These are phyloP conservation scores for Jatropha curcas DNA, from an alignment of 345 rosid genomes.

Conservation along the genomic window DNA sequence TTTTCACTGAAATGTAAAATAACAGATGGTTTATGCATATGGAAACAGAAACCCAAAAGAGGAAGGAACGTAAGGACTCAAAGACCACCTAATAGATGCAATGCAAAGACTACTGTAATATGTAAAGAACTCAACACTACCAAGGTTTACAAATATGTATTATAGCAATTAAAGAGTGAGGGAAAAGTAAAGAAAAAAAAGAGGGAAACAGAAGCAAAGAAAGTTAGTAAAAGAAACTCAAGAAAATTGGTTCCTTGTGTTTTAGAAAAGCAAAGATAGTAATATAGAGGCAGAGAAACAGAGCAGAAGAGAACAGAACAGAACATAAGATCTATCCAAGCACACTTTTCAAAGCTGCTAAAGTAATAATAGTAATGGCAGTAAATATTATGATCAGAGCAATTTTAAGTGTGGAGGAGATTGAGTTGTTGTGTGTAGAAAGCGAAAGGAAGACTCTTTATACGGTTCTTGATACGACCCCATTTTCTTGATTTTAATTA, in stretches of 20 bases:
- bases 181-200: slow-evolving; percentile 10
- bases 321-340: slow-evolving; percentile 30
- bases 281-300: slow-evolving; percentile 20
- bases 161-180: background rate
- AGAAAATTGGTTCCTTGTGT: slow-evolving; percentile 18
- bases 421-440: slow-evolving; percentile 28
- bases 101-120: slow-evolving; percentile 1
- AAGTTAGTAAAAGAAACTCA: background rate
- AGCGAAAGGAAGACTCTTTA: slow-evolving; percentile 41
- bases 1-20: background rate
- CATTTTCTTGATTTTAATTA: slow-evolving; percentile 2
- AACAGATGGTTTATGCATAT: background rate
- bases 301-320: slow-evolving; percentile 19
- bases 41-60: slow-evolving; percentile 16
- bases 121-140: slow-evolving; percentile 21
- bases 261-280: slow-evolving; percentile 30
- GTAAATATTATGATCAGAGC: slow-evolving; percentile 32
- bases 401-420: slow-evolving; percentile 23
- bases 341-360: slow-evolving; percentile 49
- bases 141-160: background rate
- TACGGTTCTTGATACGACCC: background rate
- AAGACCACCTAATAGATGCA: slow-evolving; percentile 20
- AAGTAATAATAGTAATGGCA: slow-evolving; percentile 41
- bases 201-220: slow-evolving; percentile 7
- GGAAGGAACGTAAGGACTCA: slow-evolving; percentile 3